Evolutionary conservation across 225 moss, liverwort and hornwort genomes (phyloP), one percentile per base, ranked within the genome.

Genomic region (Physcomitrium patens): DNA sequence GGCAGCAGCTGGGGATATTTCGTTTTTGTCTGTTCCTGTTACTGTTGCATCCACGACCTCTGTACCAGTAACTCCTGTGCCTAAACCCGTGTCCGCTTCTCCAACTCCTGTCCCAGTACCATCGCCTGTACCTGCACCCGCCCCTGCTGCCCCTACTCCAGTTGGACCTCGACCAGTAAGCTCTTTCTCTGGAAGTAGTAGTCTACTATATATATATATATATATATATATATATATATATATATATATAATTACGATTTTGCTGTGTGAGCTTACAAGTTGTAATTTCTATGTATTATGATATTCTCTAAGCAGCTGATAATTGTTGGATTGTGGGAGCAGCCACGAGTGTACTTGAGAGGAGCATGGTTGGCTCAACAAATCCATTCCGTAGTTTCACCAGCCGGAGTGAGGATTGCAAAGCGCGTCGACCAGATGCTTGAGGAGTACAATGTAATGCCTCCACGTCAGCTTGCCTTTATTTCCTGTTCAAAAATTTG

Each of bases 341-440:
- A 94, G 94, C 99, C 95, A 9, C 90, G 95, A 51, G 89, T 99
- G 26, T 92, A 86, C 76, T 90, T 91, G 76, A 86, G 99, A 77
- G 91, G 88, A 73, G 79, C 83, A 42, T 85, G 87, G 85, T 84
- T 91, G 63, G 60, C 71, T 73, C 93, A 95, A 82, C 86, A 86
- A 89, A 88, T 93, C 41, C 99, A 99, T 80, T 82, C 90, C 22
- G 80, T 86, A 66, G 79, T 83, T 50, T 80, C 93, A 61, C 82
- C 91, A 78, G 93, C 93, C 65, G 97, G 97, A 75, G 94, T 93
- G 55, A 87, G 99, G 80, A 93, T 86, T 77, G 72, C 91, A 8
- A 99, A 99, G 79, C 95, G 95, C 44, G 86, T 99, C 74, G 99
- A 99, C 57, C 95, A 93, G 83, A 89, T 89, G 85, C 86, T 99